Evolutionary conservation across 495 filamentous ascomycete species (phyloP), one percentile per base, ranked within the genome.

Genomic region (Copromyces sp.): DNA sequence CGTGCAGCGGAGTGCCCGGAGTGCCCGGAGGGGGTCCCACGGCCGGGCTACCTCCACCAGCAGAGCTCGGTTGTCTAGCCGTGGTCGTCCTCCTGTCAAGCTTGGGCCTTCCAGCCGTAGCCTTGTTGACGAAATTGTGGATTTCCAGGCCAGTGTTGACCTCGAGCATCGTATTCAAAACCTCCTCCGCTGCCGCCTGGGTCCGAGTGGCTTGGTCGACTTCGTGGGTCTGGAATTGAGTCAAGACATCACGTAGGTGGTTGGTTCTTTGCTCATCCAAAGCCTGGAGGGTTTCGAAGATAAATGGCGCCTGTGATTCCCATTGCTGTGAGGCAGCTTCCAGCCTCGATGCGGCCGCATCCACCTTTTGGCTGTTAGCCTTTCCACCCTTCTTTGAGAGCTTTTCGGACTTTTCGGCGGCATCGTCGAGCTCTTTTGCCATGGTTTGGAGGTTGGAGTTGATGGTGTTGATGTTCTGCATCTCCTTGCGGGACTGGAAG

Each of bases 221-320:
- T 79, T 98, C 95, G 78, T 97, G 92, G 12, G 96, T 99, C 80
- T 95, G 89, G 73, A 93, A 90, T 76, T 97, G 95, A 2, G 95
- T 98, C 47, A 99, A 86, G 70, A 92, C 90, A 81, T 98, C 95
- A 61, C 95, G 92, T 69, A 99, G 85, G 80, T 97, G 92, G 80
- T 98, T 97, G 73, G 96, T 85, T 71, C 96, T 87, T 72, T 86
- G 89, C 82, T 99, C 96, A 73, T 99, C 96, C 20, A 94, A 83
- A 8, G 93, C 90, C 80, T 99, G 96, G 20, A 99, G 89, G 73
- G 91, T 93, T 81, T 98, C 96, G 78, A 96, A 98, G 71, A 98
- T 91, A 81, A 92, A 98, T 8, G 96, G 96, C 41, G 96, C 93
- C 79, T 97, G 93, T 9, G 95, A 96, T 41, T 97, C 91, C 96